Percentiles rank a stretch among this genome's conserved stretches.
phyloP scores from a whole-genome alignment of 2,329 filamentous ascomycete species.

The Paraphoma sp. region DNA sequence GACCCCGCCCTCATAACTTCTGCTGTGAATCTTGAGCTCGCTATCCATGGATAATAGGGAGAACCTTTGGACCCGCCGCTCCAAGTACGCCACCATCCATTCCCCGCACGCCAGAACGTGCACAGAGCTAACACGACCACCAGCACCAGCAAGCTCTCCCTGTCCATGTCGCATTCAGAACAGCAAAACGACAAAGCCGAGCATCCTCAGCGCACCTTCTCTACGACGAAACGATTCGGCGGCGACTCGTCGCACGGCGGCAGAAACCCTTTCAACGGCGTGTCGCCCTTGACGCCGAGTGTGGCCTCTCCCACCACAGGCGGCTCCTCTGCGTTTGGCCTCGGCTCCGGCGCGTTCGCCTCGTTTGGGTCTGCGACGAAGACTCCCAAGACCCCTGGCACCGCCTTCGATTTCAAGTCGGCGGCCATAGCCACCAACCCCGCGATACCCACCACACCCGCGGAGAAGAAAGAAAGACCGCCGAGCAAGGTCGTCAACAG shows the following conservation, averaged over 20 bases:
- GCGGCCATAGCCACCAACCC: constrained; percentile 53
- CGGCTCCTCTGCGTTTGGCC: constrained; percentile 87
- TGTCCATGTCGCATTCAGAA: constrained; percentile 74
- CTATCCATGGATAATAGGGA: constrained; percentile 51
- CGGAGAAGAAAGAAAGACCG: constrained; percentile 63
- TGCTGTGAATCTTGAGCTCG: constrained; percentile 12
- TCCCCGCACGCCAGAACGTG: constrained; percentile 18
- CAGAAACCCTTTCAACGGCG: constrained; percentile 78
- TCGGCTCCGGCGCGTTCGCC: constrained; percentile 94
- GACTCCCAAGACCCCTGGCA: constrained; percentile 84
- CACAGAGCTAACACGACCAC: constrained; percentile 38
- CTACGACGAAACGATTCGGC: constrained; percentile 76
- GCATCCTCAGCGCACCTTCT: constrained; percentile 66
- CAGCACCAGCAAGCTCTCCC: constrained; percentile 88
- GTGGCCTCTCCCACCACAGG: constrained; percentile 76
- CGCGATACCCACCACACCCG: constrained; percentile 59
- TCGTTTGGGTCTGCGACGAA: constrained; percentile 86
- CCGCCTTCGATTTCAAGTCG: constrained; percentile 78
- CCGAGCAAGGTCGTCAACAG: constrained; percentile 42
- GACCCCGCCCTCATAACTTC: constrained; percentile 3
- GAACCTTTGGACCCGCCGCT: constrained; percentile 78
- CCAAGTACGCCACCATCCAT: constrained; percentile 67
- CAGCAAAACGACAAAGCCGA: constrained; percentile 58
- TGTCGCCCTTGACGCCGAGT: constrained; percentile 72
- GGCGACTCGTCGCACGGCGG: constrained; percentile 78